A percentile compares a stretch with the other conserved stretches of the same genome.
phyloP scores from a whole-genome alignment of 2,329 filamentous ascomycete genomes.

The Fusarium oligoseptatum region DNA sequence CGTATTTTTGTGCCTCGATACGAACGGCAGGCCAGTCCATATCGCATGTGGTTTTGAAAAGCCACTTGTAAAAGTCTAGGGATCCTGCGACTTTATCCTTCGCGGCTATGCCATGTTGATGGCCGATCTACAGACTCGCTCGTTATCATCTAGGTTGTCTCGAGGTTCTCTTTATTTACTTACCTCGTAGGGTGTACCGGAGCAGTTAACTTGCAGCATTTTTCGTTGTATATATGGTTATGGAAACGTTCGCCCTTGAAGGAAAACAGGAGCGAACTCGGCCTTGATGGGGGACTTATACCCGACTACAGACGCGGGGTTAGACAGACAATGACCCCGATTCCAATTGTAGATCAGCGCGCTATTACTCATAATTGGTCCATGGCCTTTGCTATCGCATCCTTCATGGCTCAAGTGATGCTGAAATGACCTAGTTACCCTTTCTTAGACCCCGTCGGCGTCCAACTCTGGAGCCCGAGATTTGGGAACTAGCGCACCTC shows the following conservation, averaged over 20 bases:
- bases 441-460: background rate
- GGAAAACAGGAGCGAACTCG: background rate
- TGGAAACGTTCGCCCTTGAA: too few species aligned
- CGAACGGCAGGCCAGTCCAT: slow-evolving; percentile 33
- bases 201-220: slow-evolving; percentile 32
- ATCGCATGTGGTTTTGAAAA: slow-evolving; percentile 34
- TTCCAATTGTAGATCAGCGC: background rate
- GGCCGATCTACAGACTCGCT: slow-evolving; percentile 17
- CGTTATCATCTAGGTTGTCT: accelerated
- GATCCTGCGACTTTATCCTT: slow-evolving; percentile 28
- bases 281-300: background rate
- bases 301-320: background rate
- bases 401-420: background rate
- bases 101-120: slow-evolving; percentile 31
- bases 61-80: slow-evolving; percentile 25
- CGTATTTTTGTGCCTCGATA: slow-evolving; percentile 28
- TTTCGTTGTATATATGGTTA: accelerated
- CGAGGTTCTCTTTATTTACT: background rate
- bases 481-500: background rate
- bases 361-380: background rate
- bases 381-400: background rate
- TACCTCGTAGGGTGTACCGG: slow-evolving; percentile 30
- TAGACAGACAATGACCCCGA: background rate
- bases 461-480: background rate
- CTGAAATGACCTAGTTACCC: background rate